Evolutionary conservation across 202 grass and related monocot species (phyloP), one percentile per base, ranked within the genome.

Genomic region (Saccharum hybrid): DNA sequence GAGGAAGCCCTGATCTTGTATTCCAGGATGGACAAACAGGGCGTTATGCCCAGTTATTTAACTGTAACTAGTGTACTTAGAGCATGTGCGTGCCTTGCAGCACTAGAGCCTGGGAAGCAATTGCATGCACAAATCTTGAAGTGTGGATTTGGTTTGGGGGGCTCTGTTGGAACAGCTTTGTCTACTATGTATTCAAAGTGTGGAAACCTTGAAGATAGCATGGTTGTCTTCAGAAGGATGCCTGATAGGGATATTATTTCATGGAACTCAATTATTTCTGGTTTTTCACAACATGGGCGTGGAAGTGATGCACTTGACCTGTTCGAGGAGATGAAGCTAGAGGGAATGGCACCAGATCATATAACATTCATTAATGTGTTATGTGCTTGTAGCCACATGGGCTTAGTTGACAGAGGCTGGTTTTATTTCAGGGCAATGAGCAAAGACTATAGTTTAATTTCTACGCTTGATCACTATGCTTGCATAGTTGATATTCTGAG

Each of bases 181-280:
- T 96, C 88, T 66, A 93, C 90, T 61, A 93, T 96, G 93, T 96
- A 96, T 87, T 89, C 90, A 51, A 93, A 96, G 66, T 93, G 93
- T 81, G 90, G 90, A 4, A 83, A 85, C 76, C 81, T 96, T 61
- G 84, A 84, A 78, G 90, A 96, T 89, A 81, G 88, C 84, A 75
- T 83, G 62, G 41, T n/a, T n/a, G n/a, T n/a, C n/a, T n/a, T n/a
- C n/a, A n/a, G 65, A 89, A 85, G 86, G 72, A 96, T 96, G 86
- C 74, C 85, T 68, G 26, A 86, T 61, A 93, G 51, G 76, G 93
- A 93, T 83, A 75, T 89, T 43, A 86, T 96, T 87, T 86, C 88
- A 43, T 96, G 90, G 93, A 96, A 93, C 73, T 91, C 88, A 11
- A 92, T 96, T 41, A 96, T 96, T 80, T 89, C 90, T 76, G 93